Evolutionary conservation across 2,329 filamentous ascomycete genomes (phyloP), one percentile per base, ranked within the genome.

Genomic region (Cladosporium velox): DNA sequence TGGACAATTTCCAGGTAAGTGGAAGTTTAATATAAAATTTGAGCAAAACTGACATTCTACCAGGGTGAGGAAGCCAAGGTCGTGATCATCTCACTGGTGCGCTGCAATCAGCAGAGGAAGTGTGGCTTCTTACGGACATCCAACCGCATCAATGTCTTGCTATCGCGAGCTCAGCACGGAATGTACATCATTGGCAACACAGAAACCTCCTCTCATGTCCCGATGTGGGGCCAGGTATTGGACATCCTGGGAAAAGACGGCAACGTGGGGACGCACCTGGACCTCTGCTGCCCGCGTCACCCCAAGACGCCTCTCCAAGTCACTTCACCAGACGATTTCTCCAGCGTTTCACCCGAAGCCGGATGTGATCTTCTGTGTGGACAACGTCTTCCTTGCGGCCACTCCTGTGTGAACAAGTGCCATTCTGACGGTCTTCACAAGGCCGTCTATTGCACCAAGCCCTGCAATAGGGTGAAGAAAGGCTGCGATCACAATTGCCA

Each of bases 31-130:
- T 12, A 24, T 12, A 2, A 3, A 47, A 47, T 1, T 4, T 4
- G n/a, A 21, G 41, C 41, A 24, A 18, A 47, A 18, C 51, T 54
- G 5, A 54, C 24, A 54, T 32, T n/a, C 0, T n/a, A 3, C 15
- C 7, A 93, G 70, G 91, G 90, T 0, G 90, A 93, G 73, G 90
- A 93, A 71, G 88, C 88, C 1, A 89, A 90, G 61, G 79, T 93
- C 7, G 80, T 93, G 0, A 80, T 93, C 2, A 79, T 93, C 0
- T 91, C 89, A 0, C 79, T 93, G 0, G 90, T 92, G 0, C 85
- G 91, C 47, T 91, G 89, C 77, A 93, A 93, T 70, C 67, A 75
- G 0, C 70, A 83, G 12, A 78, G 77, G 6, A 85, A 82, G 7
- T 83, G 84, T n/a, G 91, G 90, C 0, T 93, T 93, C 65, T 78